Evolutionary conservation across 2,329 filamentous ascomycete genomes (phyloP), one percentile per base, ranked within the genome.

Genomic region (Periconia digitata): DNA sequence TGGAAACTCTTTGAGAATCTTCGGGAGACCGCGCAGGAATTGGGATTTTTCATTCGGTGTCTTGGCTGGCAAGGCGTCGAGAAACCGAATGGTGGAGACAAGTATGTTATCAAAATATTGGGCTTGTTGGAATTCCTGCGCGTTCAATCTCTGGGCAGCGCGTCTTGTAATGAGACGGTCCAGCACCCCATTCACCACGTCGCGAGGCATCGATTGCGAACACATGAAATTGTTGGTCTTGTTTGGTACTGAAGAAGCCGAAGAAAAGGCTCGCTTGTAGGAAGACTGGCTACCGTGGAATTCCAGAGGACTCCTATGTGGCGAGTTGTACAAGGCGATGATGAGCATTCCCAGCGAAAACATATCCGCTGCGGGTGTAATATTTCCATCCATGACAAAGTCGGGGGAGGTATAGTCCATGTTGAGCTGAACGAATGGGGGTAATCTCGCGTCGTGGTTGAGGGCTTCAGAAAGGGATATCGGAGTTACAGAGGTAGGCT

Each of bases 91-190:
- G 0, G 94, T 96, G 0, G 92, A 96, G 18, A 99, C 90, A 4
- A 99, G 79, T 39, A 97, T 89, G 63, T 97, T 99, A 72, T 99
- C 91, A 67, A 99, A 99, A 68, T 95, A 99, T 57, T 90, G 86
- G 63, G 91, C 95, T 70, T 96, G 85, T 66, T 99, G 94, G 59
- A 99, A 97, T 61, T 96, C 92, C 45, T 83, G 85, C 4, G 92
- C 91, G 21, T 85, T 91, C 76, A 97, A 82, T 38, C 94, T 84
- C 67, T 95, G 89, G 3, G 91, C 90, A 2, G 94, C 90, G 46
- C 91, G 80, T 54, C 94, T 82, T 0, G 92, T 94, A 48, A 99
- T 92, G 38, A 99, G 81, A 21, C 87, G 81, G 2, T 94, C 91
- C 3, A 99, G 75, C 0, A 97, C 87, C 53, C 87, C 82, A 16